Percentiles rank a stretch among this genome's conserved stretches.
Conservation (phyloP, 1,284 basidiomycete genomes). For the Rhodotorula glutinis region DNA sequence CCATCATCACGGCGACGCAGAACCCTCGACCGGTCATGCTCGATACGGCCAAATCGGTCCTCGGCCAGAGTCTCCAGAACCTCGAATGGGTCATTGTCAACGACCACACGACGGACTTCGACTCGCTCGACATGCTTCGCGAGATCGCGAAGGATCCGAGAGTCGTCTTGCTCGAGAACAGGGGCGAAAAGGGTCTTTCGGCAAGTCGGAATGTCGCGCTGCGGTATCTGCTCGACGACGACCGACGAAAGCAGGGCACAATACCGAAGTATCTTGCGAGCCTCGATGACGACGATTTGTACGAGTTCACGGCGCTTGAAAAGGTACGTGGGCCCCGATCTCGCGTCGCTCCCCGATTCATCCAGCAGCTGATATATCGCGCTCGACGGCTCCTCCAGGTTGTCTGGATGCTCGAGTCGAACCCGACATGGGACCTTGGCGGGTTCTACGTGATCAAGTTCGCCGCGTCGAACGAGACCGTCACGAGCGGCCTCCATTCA, state of each 20-base stretch:
- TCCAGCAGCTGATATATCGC: too few relatives aligned
- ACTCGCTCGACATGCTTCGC: slow-evolving; percentile 16
- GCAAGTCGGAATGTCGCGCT: slow-evolving; percentile 32
- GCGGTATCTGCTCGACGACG: slow-evolving; percentile 17
- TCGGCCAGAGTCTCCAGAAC: slow-evolving; percentile 34
- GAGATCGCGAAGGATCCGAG: slow-evolving; percentile 33
- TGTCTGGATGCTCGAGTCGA: slow-evolving; percentile 40
- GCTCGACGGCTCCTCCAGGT: slow-evolving; percentile 8
- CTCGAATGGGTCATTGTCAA: slow-evolving; percentile 37
- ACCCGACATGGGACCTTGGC: slow-evolving; percentile 34
- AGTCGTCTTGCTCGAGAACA: slow-evolving; percentile 25
- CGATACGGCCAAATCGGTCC: slow-evolving; percentile 29
- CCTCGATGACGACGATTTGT: slow-evolving; percentile 38
- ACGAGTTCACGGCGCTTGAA: slow-evolving; percentile 32
- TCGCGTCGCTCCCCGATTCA: too few relatives aligned
- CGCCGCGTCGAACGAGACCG: slow-evolving; percentile 28
- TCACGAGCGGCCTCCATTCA: slow-evolving; percentile 28
- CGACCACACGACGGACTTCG: slow-evolving; percentile 30
- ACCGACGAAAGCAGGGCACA: neutral
- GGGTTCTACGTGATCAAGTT: slow-evolving; percentile 37
- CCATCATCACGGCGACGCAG: slow-evolving; percentile 37
- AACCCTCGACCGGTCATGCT: slow-evolving; percentile 34
- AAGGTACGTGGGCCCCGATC: too few relatives aligned
- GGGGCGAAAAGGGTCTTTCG: slow-evolving; percentile 26
- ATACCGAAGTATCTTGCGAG: slow-evolving; percentile 27